Conservation (phyloP, 2,329 filamentous ascomycete genomes). For the Lasiodiplodia gonubiensis region DNA sequence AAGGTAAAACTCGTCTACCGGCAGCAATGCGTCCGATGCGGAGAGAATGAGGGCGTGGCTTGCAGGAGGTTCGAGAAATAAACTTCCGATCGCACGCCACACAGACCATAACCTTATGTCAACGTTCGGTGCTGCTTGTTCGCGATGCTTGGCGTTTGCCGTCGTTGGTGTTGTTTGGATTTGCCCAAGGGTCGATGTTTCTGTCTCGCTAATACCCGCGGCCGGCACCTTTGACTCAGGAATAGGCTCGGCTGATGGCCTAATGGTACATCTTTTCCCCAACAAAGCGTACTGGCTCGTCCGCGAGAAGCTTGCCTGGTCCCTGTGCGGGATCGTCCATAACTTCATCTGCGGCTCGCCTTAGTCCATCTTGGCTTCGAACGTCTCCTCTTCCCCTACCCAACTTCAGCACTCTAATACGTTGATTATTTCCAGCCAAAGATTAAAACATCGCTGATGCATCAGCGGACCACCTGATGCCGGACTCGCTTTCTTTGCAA, state of each 20-base stretch:
- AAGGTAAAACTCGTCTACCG: background rate
- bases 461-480: no score
- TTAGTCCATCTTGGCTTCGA: constrained; percentile 5
- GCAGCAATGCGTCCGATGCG: background rate
- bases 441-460: no score
- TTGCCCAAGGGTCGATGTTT: background rate
- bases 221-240: constrained; percentile 9
- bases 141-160: background rate
- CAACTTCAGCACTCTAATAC: no score
- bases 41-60: background rate
- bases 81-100: background rate
- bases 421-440: no score
- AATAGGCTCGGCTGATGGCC: background rate
- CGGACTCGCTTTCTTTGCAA: no score
- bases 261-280: background rate
- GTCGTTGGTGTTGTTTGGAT: background rate
- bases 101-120: constrained; percentile 24
- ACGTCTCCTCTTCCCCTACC: no score
- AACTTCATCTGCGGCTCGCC: background rate
- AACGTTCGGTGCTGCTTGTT: background rate
- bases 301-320: no score
- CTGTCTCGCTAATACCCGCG: background rate
- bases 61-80: background rate
- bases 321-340: background rate
- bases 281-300: background rate